Base-by-base conservation (phyloP, 306 rosid genomes). In the Acacia confusa region DNA sequence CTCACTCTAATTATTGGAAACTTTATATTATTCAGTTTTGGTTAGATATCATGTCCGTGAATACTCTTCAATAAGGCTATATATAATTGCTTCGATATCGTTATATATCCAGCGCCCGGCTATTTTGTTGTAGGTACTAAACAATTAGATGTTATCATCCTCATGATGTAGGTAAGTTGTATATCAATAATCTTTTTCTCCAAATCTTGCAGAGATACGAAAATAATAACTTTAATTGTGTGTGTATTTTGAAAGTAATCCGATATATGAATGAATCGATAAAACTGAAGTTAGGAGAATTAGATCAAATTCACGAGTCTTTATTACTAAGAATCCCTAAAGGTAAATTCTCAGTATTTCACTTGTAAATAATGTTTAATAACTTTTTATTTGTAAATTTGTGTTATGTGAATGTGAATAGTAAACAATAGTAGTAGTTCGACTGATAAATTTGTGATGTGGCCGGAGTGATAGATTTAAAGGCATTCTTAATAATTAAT, bases 1-100 rank as follows among this genome's bases (percentile, higher is more conserved):
- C 32, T 77, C 81, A 12, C 52, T 12, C 65, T 32, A 48, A 78
- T 66, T 50, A 50, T 68, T 48, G 63, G 2, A 22, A 67, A 67
- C 41, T 28, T 22, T 52, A 20, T 40, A 6, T 47, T 36, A 25
- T 61, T 61, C 20, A 27, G 28, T 9, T 61, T 25, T 36, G 36
- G 32, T 27, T 61, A 19, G 34, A 61, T n/a, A n/a, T 24, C 14
- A 14, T 28, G 6, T 61, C 14, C n/a, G n/a, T 13, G 36, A 2
- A 63, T 30, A 27, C 2, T 60, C 6, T 27, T 27, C n/a, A 19
- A 1, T 52, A 52, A 52, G 7, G 20, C 20, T 4, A 15, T 14
- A 48, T 48, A 48, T 15, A 16, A 15, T 48, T 3, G 20, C 20
- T 48, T 15, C 16, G 17, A 45, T 13, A 36, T 36, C 40, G 40